A percentile compares a stretch with the other conserved stretches of the same genome.
These are phyloP conservation scores for Rhizopogon roseolus DNA, from an alignment of 768 basidiomycete genomes.

Conservation along the genomic window DNA sequence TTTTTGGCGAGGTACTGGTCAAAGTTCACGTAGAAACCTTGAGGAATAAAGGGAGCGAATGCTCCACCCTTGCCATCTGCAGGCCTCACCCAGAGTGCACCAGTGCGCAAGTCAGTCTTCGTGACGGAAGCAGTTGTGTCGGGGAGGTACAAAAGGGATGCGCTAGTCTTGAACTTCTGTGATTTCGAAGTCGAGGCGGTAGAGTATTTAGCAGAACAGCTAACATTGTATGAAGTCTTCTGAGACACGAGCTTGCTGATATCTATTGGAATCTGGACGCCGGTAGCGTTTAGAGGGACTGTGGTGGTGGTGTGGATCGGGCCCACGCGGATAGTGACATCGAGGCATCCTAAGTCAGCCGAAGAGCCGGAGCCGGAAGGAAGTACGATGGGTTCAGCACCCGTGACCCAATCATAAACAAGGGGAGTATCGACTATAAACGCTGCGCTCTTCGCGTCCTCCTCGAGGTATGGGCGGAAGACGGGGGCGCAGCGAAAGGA, in stretches of 20 bases:
- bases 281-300: constrained; percentile 35
- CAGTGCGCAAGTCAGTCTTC: constrained; percentile 44
- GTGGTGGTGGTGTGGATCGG: constrained; percentile 15
- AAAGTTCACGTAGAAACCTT: constrained; percentile 71
- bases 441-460: constrained; percentile 23
- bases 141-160: constrained; percentile 38
- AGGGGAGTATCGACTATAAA: constrained; percentile 37
- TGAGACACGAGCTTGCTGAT: constrained; percentile 25
- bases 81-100: constrained; percentile 37
- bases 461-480: constrained; percentile 42
- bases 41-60: constrained; percentile 48
- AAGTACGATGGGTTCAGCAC: constrained; percentile 27
- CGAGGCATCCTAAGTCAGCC: constrained; percentile 8
- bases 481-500: constrained; percentile 43
- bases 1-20: constrained; percentile 50
- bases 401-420: constrained; percentile 29
- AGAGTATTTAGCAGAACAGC: constrained; percentile 29
- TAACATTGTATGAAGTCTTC: constrained; percentile 24
- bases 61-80: constrained; percentile 12
- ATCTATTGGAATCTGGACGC: constrained; percentile 30
- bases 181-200: constrained; percentile 1
- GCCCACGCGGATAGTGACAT: constrained; percentile 28
- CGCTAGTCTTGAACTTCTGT: constrained; percentile 25
- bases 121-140: constrained; percentile 34
- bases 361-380: background rate